These are phyloP conservation scores for Coelastrella sp. DNA, from an alignment of 139 green algal genomes.

Conservation along the genomic window DNA sequence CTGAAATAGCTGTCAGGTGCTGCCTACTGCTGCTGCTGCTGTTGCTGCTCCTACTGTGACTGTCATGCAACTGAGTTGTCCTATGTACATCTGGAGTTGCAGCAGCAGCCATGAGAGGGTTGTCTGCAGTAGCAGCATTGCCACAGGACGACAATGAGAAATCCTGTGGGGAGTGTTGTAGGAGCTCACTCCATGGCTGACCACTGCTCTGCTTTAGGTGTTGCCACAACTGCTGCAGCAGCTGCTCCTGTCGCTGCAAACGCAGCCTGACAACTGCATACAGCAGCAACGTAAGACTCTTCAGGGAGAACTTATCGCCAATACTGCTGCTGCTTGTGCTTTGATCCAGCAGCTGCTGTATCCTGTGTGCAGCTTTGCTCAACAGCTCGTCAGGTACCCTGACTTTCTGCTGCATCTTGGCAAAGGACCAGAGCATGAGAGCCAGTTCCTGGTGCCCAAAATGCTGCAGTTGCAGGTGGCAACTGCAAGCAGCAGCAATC, in stretches of 20 bases:
- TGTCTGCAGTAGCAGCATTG: neutral
- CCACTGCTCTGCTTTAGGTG: neutral
- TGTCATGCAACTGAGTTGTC: neutral
- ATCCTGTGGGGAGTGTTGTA: too few relatives aligned
- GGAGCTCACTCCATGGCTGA: neutral
- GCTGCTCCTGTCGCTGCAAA: slow-evolving; percentile 10
- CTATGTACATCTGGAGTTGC: neutral
- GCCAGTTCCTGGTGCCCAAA: slow-evolving; percentile 28
- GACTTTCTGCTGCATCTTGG: neutral
- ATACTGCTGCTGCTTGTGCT: neutral
- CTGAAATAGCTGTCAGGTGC: neutral
- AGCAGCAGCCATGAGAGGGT: neutral
- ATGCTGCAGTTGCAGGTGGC: neutral
- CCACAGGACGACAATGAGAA: too few relatives aligned
- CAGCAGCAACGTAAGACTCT: slow-evolving; percentile 24
- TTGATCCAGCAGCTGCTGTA: slow-evolving; percentile 10
- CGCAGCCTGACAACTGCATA: neutral
- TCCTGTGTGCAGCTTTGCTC: neutral
- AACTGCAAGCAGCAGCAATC: neutral
- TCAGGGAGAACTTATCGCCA: neutral
- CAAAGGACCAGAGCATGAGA: neutral
- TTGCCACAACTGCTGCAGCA: slow-evolving; percentile 4
- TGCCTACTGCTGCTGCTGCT: neutral
- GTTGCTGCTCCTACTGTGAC: neutral
- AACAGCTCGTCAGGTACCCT: neutral